Base-by-base conservation (phyloP, 2,329 filamentous ascomycete species). In the Aspergillus sp. region DNA sequence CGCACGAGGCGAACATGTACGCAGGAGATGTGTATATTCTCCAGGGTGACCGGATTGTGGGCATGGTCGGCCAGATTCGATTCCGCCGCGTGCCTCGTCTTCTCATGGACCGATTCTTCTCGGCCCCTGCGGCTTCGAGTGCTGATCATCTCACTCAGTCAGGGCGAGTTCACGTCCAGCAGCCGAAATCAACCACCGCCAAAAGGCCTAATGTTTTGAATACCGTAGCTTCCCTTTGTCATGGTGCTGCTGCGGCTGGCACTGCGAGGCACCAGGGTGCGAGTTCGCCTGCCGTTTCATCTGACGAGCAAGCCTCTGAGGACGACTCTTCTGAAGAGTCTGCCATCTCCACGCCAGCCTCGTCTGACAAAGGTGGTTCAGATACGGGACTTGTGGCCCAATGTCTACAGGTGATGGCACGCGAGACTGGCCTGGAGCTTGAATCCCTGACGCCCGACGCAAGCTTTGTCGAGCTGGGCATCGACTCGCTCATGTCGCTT, bases 11-110 rank as follows among this genome's bases (percentile, higher is more conserved):
- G 2, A 66, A 64, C 8, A 56, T 72, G 15, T 77, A 68, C 55
- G 49, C 64, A 0, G 77, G 77, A n/a, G 76, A 79, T 56, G 68
- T 78, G 3, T 76, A 74, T 51, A 66, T 77, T n/a, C 53, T 77
- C 1, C 70, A 74, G 13, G 67, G 71, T 7, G 62, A 64, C 4
- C 56, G 44, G 2, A 66, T 77, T 15, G 57, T 77, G 1, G 76
- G 71, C 2, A 58, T 71, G 49, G 64, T 75, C 1, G 67, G 62
- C 3, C 67, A 65, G 1, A 57, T 70, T 22, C 52, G 68, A 57
- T 80, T 80, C 66, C 69, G 73, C 13, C 65, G 66, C 5, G 52
- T 61, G 36, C 65, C 64, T 15, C 57, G 65, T 30, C 20, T 64
- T 20, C 56, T 66, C 34, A 61, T 65, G 62, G 60, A 61, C 39